phyloP scores from a whole-genome alignment of 306 rosid species.

The Nissolia schottii region DNA sequence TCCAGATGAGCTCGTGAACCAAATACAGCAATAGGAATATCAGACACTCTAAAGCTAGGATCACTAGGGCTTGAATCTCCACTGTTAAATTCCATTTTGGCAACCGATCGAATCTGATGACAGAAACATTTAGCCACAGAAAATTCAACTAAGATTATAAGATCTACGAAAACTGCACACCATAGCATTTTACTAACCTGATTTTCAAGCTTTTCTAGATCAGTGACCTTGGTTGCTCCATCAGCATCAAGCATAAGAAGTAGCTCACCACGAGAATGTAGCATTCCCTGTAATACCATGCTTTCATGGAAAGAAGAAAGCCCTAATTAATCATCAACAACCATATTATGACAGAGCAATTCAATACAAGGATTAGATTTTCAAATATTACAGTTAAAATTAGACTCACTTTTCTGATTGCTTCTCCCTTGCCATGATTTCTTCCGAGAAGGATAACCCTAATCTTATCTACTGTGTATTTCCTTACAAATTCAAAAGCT shows the following conservation, averaged over 20 bases:
- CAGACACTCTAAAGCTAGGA: slow-evolving; percentile 61
- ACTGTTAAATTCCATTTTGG: slow-evolving; percentile 39
- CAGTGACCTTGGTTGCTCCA: slow-evolving; percentile 91
- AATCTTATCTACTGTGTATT: slow-evolving; percentile 69
- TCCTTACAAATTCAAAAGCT: slow-evolving; percentile 80
- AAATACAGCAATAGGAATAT: slow-evolving; percentile 76
- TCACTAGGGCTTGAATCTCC: slow-evolving; percentile 41
- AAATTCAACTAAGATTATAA: background rate
- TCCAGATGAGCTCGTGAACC: slow-evolving; percentile 98
- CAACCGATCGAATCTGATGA: slow-evolving; percentile 60
- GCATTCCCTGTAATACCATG: slow-evolving; percentile 95
- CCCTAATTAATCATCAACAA: slow-evolving; percentile 50
- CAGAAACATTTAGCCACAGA: slow-evolving; percentile 18
- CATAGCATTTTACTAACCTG: slow-evolving; percentile 43
- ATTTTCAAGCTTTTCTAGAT: slow-evolving; percentile 88
- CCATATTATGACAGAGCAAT: background rate
- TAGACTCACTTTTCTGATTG: slow-evolving; percentile 96
- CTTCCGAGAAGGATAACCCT: slow-evolving; percentile 88
- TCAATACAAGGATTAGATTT: background rate
- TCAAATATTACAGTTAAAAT: slow-evolving; percentile 24
- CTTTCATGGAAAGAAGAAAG: slow-evolving; percentile 64
- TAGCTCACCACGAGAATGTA: slow-evolving; percentile 96
- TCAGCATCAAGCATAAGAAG: slow-evolving; percentile 98
- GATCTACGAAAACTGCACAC: background rate
- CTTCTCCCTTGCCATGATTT: slow-evolving; percentile 97